A percentile compares a stretch with the other conserved stretches of the same genome.
Conservation (phyloP, 768 basidiomycete genomes). For the Hortiboletus flavorubellus region DNA sequence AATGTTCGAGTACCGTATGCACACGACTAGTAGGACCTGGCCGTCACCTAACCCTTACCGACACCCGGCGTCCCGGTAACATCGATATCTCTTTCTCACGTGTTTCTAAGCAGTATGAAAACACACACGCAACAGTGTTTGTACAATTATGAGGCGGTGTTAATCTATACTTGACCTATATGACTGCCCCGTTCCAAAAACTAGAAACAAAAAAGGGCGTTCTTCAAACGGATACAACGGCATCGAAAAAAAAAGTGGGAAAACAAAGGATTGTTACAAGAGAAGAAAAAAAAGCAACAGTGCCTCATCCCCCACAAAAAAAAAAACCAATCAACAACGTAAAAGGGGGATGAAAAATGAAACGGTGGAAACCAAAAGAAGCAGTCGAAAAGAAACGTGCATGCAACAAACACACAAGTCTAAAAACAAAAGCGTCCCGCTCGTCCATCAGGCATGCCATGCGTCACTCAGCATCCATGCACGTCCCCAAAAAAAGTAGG, state of each 20-base stretch:
- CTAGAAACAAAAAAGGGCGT: slow-evolving; percentile 11
- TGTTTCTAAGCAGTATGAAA: background rate
- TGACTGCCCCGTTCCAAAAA: slow-evolving; percentile 23
- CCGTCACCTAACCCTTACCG: background rate
- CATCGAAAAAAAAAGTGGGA: background rate
- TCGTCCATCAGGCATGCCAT: slow-evolving; percentile 15
- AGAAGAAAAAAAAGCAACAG: background rate
- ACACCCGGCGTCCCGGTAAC: slow-evolving; percentile 1
- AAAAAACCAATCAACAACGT: background rate
- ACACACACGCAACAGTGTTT: background rate
- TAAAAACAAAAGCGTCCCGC: slow-evolving; percentile 27
- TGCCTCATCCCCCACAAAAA: slow-evolving; percentile 6
- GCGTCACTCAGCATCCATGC: slow-evolving; percentile 18
- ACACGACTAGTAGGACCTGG: background rate
- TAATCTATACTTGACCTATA: slow-evolving; percentile 29
- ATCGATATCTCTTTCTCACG: slow-evolving; percentile 10
- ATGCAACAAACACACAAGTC: slow-evolving; percentile 9
- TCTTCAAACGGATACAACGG: slow-evolving; percentile 16
- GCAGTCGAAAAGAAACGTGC: slow-evolving; percentile 4
- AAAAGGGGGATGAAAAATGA: background rate
- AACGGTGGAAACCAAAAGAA: background rate
- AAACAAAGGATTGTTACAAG: slow-evolving; percentile 1
- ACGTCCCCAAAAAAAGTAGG: slow-evolving; percentile 10
- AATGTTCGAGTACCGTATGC: background rate
- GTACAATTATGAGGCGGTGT: slow-evolving; percentile 28